These are phyloP conservation scores for Ophiocordyceps sinensis DNA, from an alignment of 2,329 filamentous ascomycete species.

Conservation along the genomic window DNA sequence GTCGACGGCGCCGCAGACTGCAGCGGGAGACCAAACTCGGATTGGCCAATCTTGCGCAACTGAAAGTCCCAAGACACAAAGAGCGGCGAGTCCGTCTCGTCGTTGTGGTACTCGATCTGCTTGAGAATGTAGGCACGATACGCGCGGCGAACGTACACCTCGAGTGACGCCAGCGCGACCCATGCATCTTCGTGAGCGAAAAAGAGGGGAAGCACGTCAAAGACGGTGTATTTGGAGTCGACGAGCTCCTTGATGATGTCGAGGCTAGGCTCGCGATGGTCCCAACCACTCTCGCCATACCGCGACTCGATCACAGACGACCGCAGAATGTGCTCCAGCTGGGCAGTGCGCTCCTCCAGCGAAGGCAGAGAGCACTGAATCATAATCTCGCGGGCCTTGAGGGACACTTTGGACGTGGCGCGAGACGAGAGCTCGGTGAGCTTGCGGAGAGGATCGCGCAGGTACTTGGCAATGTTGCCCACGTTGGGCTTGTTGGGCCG, in stretches of 20 bases:
- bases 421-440: constrained; percentile 75
- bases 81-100: constrained; percentile 50
- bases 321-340: constrained; percentile 97
- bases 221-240: constrained; percentile 96
- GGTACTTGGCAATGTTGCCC: constrained; percentile 76
- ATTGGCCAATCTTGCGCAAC: constrained; percentile 81
- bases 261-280: constrained; percentile 82
- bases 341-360: constrained; percentile 80
- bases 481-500: constrained; percentile 84
- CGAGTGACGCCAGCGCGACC: constrained; percentile 84
- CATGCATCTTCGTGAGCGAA: constrained; percentile 89
- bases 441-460: constrained; percentile 68
- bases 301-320: constrained; percentile 93
- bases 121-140: constrained; percentile 94
- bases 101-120: constrained; percentile 76
- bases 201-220: constrained; percentile 89
- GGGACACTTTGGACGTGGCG: constrained; percentile 80
- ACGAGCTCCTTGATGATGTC: constrained; percentile 94
- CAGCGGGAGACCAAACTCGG: constrained; percentile 73
- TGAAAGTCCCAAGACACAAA: constrained; percentile 94
- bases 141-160: constrained; percentile 90
- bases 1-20: constrained; percentile 71
- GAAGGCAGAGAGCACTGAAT: constrained; percentile 96
- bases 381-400: constrained; percentile 93
- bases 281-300: constrained; percentile 94